Conservation (phyloP, 2,329 filamentous ascomycete species). For the Alternaria brassicicola region DNA sequence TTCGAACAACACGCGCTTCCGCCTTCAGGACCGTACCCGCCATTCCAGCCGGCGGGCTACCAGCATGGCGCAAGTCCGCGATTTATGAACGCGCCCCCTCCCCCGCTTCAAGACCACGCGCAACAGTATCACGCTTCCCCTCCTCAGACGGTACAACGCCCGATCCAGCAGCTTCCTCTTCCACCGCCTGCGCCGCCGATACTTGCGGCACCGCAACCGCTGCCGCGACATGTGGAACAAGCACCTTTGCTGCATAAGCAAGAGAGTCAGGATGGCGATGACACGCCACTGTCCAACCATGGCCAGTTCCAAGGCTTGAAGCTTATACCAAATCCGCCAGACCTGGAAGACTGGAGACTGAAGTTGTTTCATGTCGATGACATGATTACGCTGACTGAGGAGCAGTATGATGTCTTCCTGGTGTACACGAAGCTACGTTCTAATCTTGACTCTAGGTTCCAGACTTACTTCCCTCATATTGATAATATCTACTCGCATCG, state of each 20-base stretch:
- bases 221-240: constrained; percentile 18
- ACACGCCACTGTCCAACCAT: constrained; percentile 54
- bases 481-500: constrained; percentile 86
- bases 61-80: constrained; percentile 33
- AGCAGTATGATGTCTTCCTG: constrained; percentile 63
- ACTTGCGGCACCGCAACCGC: constrained; percentile 15
- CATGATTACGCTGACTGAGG: constrained; percentile 72
- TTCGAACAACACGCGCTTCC: constrained; percentile 46
- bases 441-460: constrained; percentile 61
- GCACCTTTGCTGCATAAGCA: constrained; percentile 6
- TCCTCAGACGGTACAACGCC: constrained; percentile 20
- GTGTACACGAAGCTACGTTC: neutral
- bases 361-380: constrained; percentile 78
- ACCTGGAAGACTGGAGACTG: constrained; percentile 72
- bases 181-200: constrained; percentile 16
- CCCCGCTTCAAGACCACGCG: constrained; percentile 20
- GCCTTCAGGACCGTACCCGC: constrained; percentile 29
- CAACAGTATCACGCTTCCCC: constrained; percentile 27
- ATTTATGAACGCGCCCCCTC: constrained; percentile 29
- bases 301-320: constrained; percentile 61
- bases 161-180: constrained; percentile 18
- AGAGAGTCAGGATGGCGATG: constrained; percentile 22
- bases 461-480: constrained; percentile 81
- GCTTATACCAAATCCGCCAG: constrained; percentile 69
- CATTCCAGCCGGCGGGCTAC: constrained; percentile 29